Evolutionary conservation across 345 rosid genomes (phyloP).

Genomic region (Trapa incisa): DNA sequence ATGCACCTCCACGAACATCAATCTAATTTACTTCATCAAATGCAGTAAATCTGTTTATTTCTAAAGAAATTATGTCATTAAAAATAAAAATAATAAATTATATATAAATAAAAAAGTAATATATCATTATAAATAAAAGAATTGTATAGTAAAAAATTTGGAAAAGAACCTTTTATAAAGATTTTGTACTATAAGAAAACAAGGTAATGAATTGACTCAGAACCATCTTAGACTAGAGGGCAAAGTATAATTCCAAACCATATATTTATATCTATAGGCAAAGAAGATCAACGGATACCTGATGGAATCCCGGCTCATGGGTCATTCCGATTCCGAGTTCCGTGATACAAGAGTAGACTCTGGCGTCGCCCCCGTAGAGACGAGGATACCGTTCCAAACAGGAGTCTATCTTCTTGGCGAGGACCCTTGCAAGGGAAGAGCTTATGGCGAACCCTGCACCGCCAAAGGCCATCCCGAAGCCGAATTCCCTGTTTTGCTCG

Average conservation of each 20-base stretch:
- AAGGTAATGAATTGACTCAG: neutral
- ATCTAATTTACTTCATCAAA: too few relatives aligned
- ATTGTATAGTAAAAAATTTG: too few relatives aligned
- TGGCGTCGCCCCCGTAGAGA: slow-evolving; percentile 72
- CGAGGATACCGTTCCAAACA: slow-evolving; percentile 74
- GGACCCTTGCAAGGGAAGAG: slow-evolving; percentile 51
- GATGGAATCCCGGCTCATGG: slow-evolving; percentile 85
- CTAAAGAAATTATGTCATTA: too few relatives aligned
- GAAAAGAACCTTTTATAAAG: too few relatives aligned
- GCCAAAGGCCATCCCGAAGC: slow-evolving; percentile 59
- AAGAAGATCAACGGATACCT: slow-evolving; percentile 29
- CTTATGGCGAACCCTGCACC: slow-evolving; percentile 86
- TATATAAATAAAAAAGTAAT: too few relatives aligned
- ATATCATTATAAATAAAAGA: too few relatives aligned
- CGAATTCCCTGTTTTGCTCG: slow-evolving; percentile 43
- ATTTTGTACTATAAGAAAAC: neutral
- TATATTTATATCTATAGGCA: neutral
- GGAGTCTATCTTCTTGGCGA: slow-evolving; percentile 60
- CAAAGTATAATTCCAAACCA: neutral
- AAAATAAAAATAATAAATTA: too few relatives aligned
- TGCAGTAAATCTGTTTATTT: too few relatives aligned
- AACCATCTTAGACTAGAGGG: neutral
- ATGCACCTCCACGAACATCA: too few relatives aligned
- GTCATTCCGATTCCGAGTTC: slow-evolving; percentile 74
- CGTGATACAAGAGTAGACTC: slow-evolving; percentile 55